Base-by-base conservation (phyloP, 2,329 filamentous ascomycete species). In the Epichloe baconii region DNA sequence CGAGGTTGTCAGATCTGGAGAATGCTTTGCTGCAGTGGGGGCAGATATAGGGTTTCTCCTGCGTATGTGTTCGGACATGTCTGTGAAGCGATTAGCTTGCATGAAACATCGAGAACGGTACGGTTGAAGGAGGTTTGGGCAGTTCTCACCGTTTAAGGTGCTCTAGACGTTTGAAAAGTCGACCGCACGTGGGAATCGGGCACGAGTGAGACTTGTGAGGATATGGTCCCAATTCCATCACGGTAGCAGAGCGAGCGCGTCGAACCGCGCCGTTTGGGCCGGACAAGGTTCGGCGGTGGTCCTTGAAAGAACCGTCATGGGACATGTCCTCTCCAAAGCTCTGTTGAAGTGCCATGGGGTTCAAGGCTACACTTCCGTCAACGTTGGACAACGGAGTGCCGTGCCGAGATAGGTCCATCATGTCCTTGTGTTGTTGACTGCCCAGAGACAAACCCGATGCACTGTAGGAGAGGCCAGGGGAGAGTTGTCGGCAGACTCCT, bases 21-120 rank as follows among this genome's bases (percentile, higher is more conserved):
- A 98, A 98, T 58, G 91, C 91, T 77, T 97, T 97, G 78, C 87
- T 95, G 81, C 93, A 98, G 70, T 95, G 85, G 61, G 87, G 86
- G 80, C 93, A 98, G 66, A 94, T 85, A 71, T 98, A 98, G 61
- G 93, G 93, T 73, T 91, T 88, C 77, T 98, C 93, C 77, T 98
- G 93, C 52, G 93, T 98, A 77, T 98, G 93, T 64, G 93, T 98
- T 73, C 93, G 87, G 69, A 98, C 93, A 74, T 98, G 93, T 78
- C 90, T 95, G 79, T 67, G 31, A 35, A 4, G n/a, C n/a, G 2
- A 41, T 53, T 50, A 53, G 51, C 12, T 36, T 46, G 34, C 3
- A 11, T 15, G 17, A 4, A 7, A 15, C 34, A 5, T 35, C 12
- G 10, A 38, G 14, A 36, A 17, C 4, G 19, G 17, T 14, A 31